phyloP scores from a whole-genome alignment of 257 asterid species.

The Solanum chmielewskii region DNA sequence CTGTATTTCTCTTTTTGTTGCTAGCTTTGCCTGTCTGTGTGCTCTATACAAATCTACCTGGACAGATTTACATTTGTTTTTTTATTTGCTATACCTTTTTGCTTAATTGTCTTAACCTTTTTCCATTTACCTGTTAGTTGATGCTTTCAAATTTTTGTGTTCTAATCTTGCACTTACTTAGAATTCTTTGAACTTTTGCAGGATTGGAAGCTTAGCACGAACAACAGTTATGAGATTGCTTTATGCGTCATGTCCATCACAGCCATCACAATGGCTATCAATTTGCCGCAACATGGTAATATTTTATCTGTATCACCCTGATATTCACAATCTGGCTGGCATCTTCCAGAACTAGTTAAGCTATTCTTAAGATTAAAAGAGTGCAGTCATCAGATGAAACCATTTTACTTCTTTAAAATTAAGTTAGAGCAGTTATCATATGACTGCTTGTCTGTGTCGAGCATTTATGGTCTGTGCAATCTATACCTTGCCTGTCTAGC shows the following conservation, averaged over 20 bases:
- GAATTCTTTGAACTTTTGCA: constrained; percentile 17
- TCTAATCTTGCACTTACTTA: neutral
- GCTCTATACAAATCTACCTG: neutral
- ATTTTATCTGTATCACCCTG: constrained; percentile 1
- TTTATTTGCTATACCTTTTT: neutral
- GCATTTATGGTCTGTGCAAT: neutral
- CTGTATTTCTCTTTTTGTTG: neutral
- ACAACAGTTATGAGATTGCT: constrained; percentile 80
- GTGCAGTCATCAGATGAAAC: neutral
- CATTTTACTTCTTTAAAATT: neutral
- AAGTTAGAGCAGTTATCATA: neutral
- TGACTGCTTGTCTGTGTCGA: neutral
- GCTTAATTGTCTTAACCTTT: neutral
- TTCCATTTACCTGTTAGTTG: neutral
- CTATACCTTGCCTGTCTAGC: neutral
- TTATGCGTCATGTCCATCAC: constrained; percentile 78
- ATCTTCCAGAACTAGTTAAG: neutral
- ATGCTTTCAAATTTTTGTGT: neutral
- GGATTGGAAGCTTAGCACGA: constrained; percentile 86
- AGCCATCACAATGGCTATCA: constrained; percentile 90
- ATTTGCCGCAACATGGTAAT: constrained; percentile 84
- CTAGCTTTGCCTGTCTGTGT: neutral
- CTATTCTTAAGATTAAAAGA: neutral
- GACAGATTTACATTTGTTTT: neutral
- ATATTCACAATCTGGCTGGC: neutral